Base-by-base conservation (phyloP, 2,329 filamentous ascomycete species). In the Xylariomycetidae sp. region DNA sequence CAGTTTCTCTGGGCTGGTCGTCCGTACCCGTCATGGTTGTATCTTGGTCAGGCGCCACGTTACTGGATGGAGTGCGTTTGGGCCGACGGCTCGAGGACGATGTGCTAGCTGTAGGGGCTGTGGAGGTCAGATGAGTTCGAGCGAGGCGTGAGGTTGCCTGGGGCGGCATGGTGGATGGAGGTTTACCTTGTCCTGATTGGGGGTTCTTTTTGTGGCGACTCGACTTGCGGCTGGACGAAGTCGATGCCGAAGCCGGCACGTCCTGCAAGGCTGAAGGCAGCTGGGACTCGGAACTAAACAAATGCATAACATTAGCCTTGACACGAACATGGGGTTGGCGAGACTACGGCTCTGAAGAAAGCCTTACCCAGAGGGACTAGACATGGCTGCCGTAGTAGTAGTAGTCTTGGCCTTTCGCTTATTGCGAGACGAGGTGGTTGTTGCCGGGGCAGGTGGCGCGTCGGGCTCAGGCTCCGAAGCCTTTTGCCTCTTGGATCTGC, bases 401-500 rank as follows among this genome's bases (percentile, higher is more conserved):
- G n/a, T n/a, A 40, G 60, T 70, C 61, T 80, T 82, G 53, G 70
- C 74, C 60, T 75, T 82, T 53, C 64, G 74, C 49, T 72, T 73
- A 44, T 72, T 64, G 44, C 66, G 58, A 30, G 67, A 54, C 33
- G 54, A 26, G 14, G 40, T 50, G 57, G 60, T 49, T 56, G 49
- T 50, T 52, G 58, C 49, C 38, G 40, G 29, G 25, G 43, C 34
- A 19, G 47, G 36, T 16, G 62, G 51, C 35, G 38, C 34, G 29
- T 42, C 38, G 8, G 32, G 17, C 13, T 19, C 50, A 33, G 65
- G 49, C 48, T 75, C 72, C 52, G 71, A 61, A 42, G 78, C 72
- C 60, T 82, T 85, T 59, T 77, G 78, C 61, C 81, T 76, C 67
- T 86, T 90, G 59, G 78, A 68, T 60, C 76, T 75, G 63, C 77